Conservation (phyloP, 441 rosid genomes). For the Pelargonium myrrhifolium region DNA sequence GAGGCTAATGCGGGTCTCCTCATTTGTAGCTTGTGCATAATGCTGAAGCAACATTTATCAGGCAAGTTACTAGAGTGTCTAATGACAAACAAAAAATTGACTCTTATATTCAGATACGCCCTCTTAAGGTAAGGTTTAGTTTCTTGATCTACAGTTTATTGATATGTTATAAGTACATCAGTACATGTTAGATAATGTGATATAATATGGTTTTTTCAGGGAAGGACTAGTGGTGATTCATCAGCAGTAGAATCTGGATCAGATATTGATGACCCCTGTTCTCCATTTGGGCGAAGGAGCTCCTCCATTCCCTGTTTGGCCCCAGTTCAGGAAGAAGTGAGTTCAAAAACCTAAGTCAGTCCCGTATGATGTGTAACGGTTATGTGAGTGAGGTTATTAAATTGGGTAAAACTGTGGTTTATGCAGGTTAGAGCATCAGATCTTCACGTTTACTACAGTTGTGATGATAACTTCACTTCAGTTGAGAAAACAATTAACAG, state of each 20-base stretch:
- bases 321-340: constrained; percentile 63
- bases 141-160: not conserved
- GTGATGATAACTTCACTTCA: constrained; percentile 45
- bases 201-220: constrained; percentile 34
- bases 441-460: constrained; percentile 60
- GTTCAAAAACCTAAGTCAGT: constrained; percentile 20
- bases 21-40: constrained; percentile 56
- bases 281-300: constrained; percentile 34
- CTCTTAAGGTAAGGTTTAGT: constrained; percentile 42
- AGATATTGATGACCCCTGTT: constrained; percentile 51
- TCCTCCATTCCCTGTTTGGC: constrained; percentile 40
- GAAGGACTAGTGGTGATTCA: constrained; percentile 38
- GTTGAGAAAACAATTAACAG: constrained; percentile 32
- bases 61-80: constrained; percentile 53
- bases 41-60: constrained; percentile 49
- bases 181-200: constrained; percentile 5
- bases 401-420: constrained; percentile 13
- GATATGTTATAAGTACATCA: constrained; percentile 8
- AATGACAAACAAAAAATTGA: constrained; percentile 38
- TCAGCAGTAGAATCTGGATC: constrained; percentile 57
- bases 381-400: not conserved
- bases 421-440: constrained; percentile 53
- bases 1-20: constrained; percentile 18
- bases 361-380: not conserved
- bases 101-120: constrained; percentile 38